Evolutionary conservation across 495 filamentous ascomycete genomes (phyloP).

Genomic region (Aspergillus cavernicola): DNA sequence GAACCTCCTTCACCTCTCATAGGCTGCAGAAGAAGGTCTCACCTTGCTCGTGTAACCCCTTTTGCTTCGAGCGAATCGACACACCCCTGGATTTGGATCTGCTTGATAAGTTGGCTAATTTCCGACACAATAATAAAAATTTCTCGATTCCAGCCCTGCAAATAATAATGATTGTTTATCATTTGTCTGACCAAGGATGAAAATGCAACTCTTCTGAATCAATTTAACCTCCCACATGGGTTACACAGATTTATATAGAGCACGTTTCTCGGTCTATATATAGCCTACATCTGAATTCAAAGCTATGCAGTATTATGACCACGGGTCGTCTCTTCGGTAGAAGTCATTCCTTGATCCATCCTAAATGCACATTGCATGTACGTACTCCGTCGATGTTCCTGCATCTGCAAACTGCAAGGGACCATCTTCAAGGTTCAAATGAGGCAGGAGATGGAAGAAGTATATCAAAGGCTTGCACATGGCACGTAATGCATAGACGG

Average conservation of each 20-base stretch:
- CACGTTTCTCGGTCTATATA: not conserved
- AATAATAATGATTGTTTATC: no score
- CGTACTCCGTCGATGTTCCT: not conserved
- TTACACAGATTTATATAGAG: not conserved
- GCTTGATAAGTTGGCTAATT: no score
- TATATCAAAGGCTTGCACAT: no score
- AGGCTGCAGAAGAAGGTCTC: not conserved
- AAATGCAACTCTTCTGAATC: no score
- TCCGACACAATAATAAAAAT: no score
- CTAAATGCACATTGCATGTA: not conserved
- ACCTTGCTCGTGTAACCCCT: not conserved
- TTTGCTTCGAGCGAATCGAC: not conserved
- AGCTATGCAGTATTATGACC: not conserved
- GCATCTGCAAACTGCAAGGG: not conserved
- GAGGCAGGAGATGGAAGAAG: not conserved
- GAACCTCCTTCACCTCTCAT: not conserved
- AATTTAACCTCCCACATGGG: not conserved
- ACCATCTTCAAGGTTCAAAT: not conserved
- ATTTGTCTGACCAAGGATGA: no score
- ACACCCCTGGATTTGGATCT: no score
- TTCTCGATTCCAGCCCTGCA: no score
- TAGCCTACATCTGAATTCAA: not conserved
- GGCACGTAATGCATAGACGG: no score
- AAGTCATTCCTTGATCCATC: not conserved
- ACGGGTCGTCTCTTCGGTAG: not conserved